phyloP scores from a whole-genome alignment of 2,329 filamentous ascomycete genomes.

The Aspergillus sclerotialis region DNA sequence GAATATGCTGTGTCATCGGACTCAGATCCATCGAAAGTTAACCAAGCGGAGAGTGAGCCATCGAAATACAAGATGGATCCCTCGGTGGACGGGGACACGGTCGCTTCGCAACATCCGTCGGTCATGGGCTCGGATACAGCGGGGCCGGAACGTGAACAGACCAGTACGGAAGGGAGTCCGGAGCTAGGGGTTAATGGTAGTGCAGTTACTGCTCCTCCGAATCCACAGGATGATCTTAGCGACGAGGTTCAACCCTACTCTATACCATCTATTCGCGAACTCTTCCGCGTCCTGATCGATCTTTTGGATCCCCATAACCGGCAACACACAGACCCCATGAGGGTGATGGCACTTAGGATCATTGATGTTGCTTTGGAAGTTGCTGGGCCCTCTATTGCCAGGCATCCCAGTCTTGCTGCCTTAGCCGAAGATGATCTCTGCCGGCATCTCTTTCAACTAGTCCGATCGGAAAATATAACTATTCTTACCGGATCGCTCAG shows the following conservation, averaged over 20 bases:
- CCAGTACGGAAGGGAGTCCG: slow-evolving; percentile 26
- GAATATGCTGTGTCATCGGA: slow-evolving; percentile 68
- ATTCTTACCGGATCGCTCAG: slow-evolving; percentile 88
- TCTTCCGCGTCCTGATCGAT: slow-evolving; percentile 89
- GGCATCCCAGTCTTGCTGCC: slow-evolving; percentile 77
- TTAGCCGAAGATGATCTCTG: slow-evolving; percentile 91
- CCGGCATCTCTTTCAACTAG: slow-evolving; percentile 89
- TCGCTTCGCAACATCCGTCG: slow-evolving; percentile 45
- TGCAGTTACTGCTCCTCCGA: slow-evolving; percentile 26
- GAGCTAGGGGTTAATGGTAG: slow-evolving; percentile 26
- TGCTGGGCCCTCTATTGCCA: slow-evolving; percentile 87
- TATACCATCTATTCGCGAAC: slow-evolving; percentile 84
- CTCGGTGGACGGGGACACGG: slow-evolving; percentile 59
- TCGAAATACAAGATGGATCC: slow-evolving; percentile 80
- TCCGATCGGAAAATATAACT: slow-evolving; percentile 91
- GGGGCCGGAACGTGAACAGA: slow-evolving; percentile 23
- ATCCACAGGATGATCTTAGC: slow-evolving; percentile 39
- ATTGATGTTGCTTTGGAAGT: slow-evolving; percentile 97
- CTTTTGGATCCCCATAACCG: slow-evolving; percentile 88
- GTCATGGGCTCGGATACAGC: slow-evolving; percentile 33
- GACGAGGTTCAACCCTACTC: slow-evolving; percentile 77
- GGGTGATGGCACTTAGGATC: slow-evolving; percentile 94
- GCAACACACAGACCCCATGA: slow-evolving; percentile 88
- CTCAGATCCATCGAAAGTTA: slow-evolving; percentile 56
- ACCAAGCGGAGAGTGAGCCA: slow-evolving; percentile 55